These are phyloP conservation scores for Arxiozyma telluris DNA, from an alignment of 1,139 yeast species.

Conservation along the genomic window DNA sequence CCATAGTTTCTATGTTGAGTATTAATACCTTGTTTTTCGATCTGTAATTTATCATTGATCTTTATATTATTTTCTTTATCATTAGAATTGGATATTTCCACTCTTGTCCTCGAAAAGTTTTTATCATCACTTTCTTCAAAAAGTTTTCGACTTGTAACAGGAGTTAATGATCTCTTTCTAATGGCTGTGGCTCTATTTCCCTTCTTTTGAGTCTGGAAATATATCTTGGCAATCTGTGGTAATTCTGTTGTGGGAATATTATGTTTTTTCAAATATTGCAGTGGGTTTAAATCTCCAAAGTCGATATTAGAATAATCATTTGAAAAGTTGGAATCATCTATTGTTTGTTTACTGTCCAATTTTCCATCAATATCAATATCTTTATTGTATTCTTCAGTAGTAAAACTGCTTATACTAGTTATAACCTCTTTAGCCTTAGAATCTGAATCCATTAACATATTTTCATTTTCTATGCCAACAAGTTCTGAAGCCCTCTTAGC, in stretches of 20 bases:
- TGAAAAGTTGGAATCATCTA: background rate
- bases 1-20: background rate
- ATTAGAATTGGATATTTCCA: background rate
- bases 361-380: background rate
- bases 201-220: slow-evolving; percentile 32
- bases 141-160: background rate
- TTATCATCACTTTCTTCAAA: background rate
- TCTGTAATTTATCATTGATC: background rate
- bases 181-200: slow-evolving; percentile 27
- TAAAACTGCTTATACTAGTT: background rate
- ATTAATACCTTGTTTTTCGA: background rate
- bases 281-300: slow-evolving; percentile 34
- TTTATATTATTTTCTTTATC: background rate
- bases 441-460: background rate
- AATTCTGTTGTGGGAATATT: slow-evolving; percentile 32
- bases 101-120: background rate
- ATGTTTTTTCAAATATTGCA: slow-evolving; percentile 32
- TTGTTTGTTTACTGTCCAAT: slow-evolving; percentile 1
- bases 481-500: slow-evolving; percentile 30
- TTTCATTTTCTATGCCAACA: background rate
- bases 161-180: slow-evolving; percentile 14
- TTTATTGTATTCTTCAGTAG: background rate
- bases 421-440: background rate
- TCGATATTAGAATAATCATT: slow-evolving; percentile 22
- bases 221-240: slow-evolving; percentile 31